Evolutionary conservation across 2,329 filamentous ascomycete genomes (phyloP).

Genomic region (Fusarium euwallaceae): DNA sequence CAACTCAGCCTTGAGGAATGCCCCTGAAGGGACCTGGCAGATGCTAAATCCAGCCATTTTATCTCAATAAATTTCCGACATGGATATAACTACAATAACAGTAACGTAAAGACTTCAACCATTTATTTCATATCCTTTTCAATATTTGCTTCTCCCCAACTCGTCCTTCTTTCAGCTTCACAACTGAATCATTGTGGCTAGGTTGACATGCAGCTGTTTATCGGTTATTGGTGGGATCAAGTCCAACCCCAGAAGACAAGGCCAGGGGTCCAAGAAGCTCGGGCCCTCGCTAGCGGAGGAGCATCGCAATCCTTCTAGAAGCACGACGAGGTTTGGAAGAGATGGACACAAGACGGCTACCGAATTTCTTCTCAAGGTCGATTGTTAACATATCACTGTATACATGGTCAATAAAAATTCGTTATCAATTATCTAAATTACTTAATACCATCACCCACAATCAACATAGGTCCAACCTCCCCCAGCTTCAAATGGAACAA

Average conservation of each 20-base stretch:
- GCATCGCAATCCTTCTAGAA: slow-evolving; percentile 3
- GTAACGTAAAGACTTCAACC: not conserved
- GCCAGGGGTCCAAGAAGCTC: slow-evolving; percentile 27
- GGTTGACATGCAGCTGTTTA: not conserved
- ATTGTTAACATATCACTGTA: not conserved
- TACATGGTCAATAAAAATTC: not conserved
- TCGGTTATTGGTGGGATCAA: slow-evolving; percentile 30
- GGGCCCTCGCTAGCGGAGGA: slow-evolving; percentile 28
- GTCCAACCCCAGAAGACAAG: slow-evolving; percentile 3
- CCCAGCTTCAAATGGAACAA: not conserved
- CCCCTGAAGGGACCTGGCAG: not conserved
- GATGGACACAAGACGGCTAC: not conserved
- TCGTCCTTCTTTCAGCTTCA: not conserved
- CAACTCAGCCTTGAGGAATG: slow-evolving; percentile 31
- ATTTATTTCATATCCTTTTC: not conserved
- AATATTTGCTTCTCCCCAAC: not conserved
- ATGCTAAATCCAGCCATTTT: not conserved
- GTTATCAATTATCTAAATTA: not conserved
- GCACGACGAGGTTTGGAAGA: slow-evolving; percentile 10
- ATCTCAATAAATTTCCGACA: not conserved
- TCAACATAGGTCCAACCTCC: too few species aligned
- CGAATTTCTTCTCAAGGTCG: not conserved
- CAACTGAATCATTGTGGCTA: not conserved
- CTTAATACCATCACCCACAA: not conserved
- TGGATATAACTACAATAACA: not conserved